Evolutionary conservation across 148 eudicot species (phyloP).

Genomic region (Pharnaceum exiguum): DNA sequence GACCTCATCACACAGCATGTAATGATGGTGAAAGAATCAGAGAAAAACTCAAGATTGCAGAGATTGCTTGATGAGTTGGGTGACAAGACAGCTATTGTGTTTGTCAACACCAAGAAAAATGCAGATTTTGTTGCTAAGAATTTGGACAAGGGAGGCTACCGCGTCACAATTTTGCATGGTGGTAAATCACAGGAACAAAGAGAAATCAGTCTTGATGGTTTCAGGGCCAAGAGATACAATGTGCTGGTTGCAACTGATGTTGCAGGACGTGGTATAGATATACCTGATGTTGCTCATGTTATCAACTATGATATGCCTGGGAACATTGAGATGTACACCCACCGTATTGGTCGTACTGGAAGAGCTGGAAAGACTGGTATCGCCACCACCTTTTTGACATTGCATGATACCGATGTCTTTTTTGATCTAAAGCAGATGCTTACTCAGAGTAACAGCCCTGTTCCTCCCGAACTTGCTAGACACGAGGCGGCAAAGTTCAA

Average conservation of each 20-base stretch:
- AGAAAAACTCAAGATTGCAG: constrained; percentile 49
- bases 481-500: constrained; percentile 67
- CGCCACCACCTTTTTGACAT: constrained; percentile 76
- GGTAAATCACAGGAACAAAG: constrained; percentile 62
- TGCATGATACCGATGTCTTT: constrained; percentile 67
- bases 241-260: constrained; percentile 63
- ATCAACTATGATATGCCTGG: constrained; percentile 64
- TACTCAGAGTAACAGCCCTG: constrained; percentile 65
- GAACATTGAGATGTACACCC: constrained; percentile 63
- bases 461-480: constrained; percentile 79
- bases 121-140: constrained; percentile 41
- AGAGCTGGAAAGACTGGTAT: constrained; percentile 63
- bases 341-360: constrained; percentile 60
- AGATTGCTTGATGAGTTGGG: constrained; percentile 64
- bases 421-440: constrained; percentile 83
- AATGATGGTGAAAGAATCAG: constrained; percentile 76
- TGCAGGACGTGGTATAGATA: constrained; percentile 69
- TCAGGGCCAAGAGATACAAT: constrained; percentile 52
- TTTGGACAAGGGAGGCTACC: constrained; percentile 45
- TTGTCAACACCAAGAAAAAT: constrained; percentile 45
- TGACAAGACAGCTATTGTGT: constrained; percentile 59
- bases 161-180: constrained; percentile 72
- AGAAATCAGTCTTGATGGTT: constrained; percentile 58
- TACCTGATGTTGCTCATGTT: constrained; percentile 59
- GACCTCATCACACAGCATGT: constrained; percentile 73